phyloP scores from a whole-genome alignment of 1,139 yeast species.

The Suhomyces yuchorum region DNA sequence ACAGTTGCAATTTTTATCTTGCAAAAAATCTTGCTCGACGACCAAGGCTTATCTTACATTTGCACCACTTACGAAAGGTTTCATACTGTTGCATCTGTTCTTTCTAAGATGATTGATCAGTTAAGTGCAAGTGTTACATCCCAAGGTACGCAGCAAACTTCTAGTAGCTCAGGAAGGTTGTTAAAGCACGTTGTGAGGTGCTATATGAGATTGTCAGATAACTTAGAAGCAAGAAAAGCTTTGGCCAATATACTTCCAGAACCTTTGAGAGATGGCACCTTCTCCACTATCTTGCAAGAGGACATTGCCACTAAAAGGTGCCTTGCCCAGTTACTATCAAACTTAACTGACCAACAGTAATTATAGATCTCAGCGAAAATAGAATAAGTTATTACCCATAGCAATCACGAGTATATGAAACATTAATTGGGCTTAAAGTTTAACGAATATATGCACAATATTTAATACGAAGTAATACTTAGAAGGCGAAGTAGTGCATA shows the following conservation, averaged over 20 bases:
- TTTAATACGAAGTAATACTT: not conserved
- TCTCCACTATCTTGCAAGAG: conserved; percentile 74
- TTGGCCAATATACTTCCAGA: conserved; percentile 83
- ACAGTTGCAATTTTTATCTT: conserved; percentile 95
- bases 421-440: not conserved
- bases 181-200: conserved; percentile 94
- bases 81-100: conserved; percentile 88
- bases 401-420: not conserved
- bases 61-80: conserved; percentile 96
- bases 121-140: conserved; percentile 33
- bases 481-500: not conserved
- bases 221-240: conserved; percentile 87
- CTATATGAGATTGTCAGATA: conserved; percentile 86
- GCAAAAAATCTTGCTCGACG: conserved; percentile 89
- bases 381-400: not conserved
- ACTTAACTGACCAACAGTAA: conserved; percentile 49
- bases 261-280: conserved; percentile 88
- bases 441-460: conserved; percentile 3
- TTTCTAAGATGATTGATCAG: conserved; percentile 88
- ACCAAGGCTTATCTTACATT: conserved; percentile 84
- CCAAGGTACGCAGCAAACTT: conserved; percentile 24
- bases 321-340: conserved; percentile 76
- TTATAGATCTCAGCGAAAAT: not conserved
- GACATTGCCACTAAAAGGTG: conserved; percentile 89
- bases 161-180: conserved; percentile 69